A percentile compares a stretch with the other conserved stretches of the same genome.
Evolutionary conservation across 164 flowering plant genomes (phyloP).

Genomic region (Nelumbo lutea): DNA sequence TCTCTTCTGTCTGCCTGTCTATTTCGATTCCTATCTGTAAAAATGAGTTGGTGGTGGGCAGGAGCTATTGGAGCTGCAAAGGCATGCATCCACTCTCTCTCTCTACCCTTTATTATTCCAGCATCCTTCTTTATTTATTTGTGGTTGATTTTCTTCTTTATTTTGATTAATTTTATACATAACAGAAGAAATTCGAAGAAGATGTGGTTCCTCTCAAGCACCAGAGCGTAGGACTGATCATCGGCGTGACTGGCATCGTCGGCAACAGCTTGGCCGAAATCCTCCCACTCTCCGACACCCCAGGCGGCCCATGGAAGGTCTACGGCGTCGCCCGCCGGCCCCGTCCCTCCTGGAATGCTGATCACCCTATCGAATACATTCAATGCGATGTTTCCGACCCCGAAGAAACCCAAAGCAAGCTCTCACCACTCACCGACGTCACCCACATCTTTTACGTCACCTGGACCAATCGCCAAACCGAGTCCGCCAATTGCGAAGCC

Average conservation of each 20-base stretch:
- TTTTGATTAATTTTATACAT: not conserved
- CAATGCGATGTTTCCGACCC: conserved; percentile 60
- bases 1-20: not conserved
- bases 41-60: conserved; percentile 81
- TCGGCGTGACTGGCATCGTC: conserved; percentile 82
- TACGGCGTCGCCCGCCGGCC: conserved; percentile 77
- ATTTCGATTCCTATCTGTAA: not conserved
- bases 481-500: conserved; percentile 41
- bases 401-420: conserved; percentile 40
- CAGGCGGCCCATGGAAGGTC: conserved; percentile 90
- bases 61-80: conserved; percentile 71
- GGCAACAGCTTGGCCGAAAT: conserved; percentile 88
- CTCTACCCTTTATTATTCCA: not conserved
- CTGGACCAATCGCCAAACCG: conserved; percentile 45
- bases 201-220: conserved; percentile 33
- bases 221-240: conserved; percentile 57
- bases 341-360: conserved; percentile 54
- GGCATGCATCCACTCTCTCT: conserved; percentile 14
- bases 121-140: not conserved
- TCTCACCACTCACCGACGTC: conserved; percentile 56
- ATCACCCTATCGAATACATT: conserved; percentile 61
- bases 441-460: conserved; percentile 75
- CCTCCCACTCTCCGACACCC: conserved; percentile 73
- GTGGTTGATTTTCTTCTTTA: not conserved
- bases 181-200: conserved; percentile 63